Base-by-base conservation (phyloP, 331 rosid genomes). In the Malus hybrid region DNA sequence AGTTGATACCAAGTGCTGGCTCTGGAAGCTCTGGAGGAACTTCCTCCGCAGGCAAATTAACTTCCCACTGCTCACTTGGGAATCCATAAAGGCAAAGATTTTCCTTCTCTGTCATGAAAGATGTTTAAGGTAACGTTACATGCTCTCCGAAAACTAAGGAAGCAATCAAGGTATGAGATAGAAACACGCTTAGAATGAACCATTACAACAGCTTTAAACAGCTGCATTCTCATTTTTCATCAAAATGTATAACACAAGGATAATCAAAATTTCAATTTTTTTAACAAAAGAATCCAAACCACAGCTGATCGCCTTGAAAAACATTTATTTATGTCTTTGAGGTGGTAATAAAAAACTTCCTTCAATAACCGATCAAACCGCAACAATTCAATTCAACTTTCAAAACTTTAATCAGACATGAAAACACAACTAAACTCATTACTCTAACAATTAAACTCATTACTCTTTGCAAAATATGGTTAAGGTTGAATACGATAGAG, bases 1-100 rank as follows among this genome's bases (percentile, higher is more conserved):
- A 91, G 83, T 91, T 91, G 56, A 88, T 88, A 28, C 96, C 96
- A 18, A 89, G 75, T 13, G 90, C 90, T 26, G 96, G 96, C 79
- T 91, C 92, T 0, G 93, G 96, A 77, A 89, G 89, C 84, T 91
- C 96, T 3, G 93, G 89, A 71, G 93, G 96, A 65, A 89, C 93
- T 82, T 87, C 92, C 76, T 91, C 92, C 3, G 90, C 90, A 10
- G 96, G 96, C 20, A 88, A 85, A 87, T 85, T 85, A 72, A 91
- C 96, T 87, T 91, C 92, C 96, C 96, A 91, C 50, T 84, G 88
- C 82, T 87, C 93, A 56, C 79, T 80, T 16, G 96, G 96, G 77
- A 79, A 86, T 79, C 96, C 96, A 85, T 91, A 91, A 14, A 91
- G 93, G 82, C 93, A 88, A 63, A 91, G 92, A 62, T 91, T 90